Evolutionary conservation across 2,329 filamentous ascomycete species (phyloP), one percentile per base, ranked within the genome.

Genomic region (Verticillium dahliae): DNA sequence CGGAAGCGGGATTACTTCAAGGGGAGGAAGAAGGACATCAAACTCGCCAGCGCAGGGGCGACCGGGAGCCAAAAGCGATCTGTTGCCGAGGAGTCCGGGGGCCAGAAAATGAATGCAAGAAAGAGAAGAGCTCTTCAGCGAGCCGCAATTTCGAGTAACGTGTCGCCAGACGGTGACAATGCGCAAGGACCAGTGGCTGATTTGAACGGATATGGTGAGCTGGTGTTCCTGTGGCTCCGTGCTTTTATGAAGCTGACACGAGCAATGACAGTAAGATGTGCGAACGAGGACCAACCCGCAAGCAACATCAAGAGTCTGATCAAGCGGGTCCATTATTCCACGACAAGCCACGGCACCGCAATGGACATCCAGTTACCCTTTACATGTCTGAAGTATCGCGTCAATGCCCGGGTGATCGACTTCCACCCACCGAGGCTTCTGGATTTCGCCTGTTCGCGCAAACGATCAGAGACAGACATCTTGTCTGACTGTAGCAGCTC

Each of bases 351-450:
- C 7, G 75, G 69, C 15, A 61, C 76, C 56, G 60, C 68, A 15
- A 67, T 75, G 2, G 70, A 66, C 4, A 45, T 84, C 1, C 65
- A 67, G n/a, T 67, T 93, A 0, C 91, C 92, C 0, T 96, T 96
- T 69, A 80, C 87, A 61, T 92, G 93, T 69, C 77, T 82, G 61
- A 90, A 86, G 52, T 92, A 92, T 71, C 85, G 86, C 56, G 79
- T 85, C 27, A 80, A 82, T 38, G 87, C 91, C 39, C 88, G 91
- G n/a, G 88, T 96, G 1, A 82, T 96, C 39, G 91, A 97, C 74
- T 97, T 90, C 72, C 85, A 82, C 62, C 94, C 94, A 0, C 75
- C 80, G 2, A 80, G 80, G 1, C 76, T 97, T 1, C 83, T 87
- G 65, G 85, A 94, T 62, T 97, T 97, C 71, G 79, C 89, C 3